These are phyloP conservation scores for Cytospora schulzeri DNA, from an alignment of 2,329 filamentous ascomycete species.

Conservation along the genomic window DNA sequence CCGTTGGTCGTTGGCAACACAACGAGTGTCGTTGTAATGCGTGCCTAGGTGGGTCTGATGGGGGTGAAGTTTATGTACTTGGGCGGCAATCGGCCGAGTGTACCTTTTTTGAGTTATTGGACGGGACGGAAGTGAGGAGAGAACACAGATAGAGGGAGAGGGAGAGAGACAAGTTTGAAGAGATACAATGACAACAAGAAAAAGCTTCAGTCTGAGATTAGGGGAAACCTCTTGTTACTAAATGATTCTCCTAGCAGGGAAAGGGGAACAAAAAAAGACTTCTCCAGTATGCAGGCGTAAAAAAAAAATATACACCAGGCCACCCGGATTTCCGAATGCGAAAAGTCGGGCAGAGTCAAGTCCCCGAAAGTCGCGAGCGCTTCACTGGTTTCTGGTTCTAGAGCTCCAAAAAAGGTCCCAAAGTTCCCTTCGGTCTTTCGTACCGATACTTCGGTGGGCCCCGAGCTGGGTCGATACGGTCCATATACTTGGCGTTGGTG, in stretches of 20 bases:
- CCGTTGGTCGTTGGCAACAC: slow-evolving; percentile 9
- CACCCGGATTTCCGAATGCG: slow-evolving; percentile 3
- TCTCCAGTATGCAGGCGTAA: not conserved
- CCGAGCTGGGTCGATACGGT: not conserved
- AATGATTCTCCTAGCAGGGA: not conserved
- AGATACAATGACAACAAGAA: not conserved
- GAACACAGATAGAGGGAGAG: no score
- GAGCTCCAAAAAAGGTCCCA: not conserved
- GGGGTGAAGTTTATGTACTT: not conserved
- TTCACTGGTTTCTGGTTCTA: slow-evolving; percentile 4
- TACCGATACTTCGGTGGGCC: slow-evolving; percentile 17
- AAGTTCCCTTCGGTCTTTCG: not conserved
- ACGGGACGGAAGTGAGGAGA: no score
- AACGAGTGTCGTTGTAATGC: not conserved
- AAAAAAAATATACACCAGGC: not conserved
- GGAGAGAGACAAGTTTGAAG: not conserved
- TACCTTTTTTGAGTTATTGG: not conserved
- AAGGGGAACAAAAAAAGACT: not conserved
- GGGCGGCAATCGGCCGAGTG: not conserved
- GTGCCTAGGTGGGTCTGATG: not conserved
- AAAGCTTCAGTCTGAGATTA: not conserved
- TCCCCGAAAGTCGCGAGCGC: slow-evolving; percentile 27
- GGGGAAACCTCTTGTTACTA: slow-evolving; percentile 19
- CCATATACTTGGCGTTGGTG: not conserved
- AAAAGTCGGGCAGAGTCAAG: slow-evolving; percentile 23